These are phyloP conservation scores for Syzygium aqueum DNA, from an alignment of 345 rosid species.

Conservation along the genomic window DNA sequence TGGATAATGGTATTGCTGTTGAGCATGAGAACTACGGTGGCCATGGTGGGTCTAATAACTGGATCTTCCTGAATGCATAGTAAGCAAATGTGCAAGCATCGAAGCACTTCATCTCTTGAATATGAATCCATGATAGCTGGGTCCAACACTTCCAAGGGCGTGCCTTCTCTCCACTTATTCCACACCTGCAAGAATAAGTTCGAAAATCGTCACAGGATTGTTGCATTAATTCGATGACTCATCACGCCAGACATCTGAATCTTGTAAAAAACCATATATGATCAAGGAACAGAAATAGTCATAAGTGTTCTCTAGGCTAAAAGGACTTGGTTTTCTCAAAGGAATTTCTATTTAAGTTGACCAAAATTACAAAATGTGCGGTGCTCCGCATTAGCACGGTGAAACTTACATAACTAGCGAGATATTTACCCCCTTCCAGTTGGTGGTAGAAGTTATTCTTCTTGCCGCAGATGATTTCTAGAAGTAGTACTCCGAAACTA, in stretches of 20 bases:
- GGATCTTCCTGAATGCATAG: slow-evolving; percentile 21
- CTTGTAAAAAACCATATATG: neutral
- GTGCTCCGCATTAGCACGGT: neutral
- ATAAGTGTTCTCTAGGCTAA: too few species aligned
- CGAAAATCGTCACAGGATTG: neutral
- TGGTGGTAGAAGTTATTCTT: neutral
- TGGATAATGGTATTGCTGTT: slow-evolving; percentile 2
- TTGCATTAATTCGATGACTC: neutral
- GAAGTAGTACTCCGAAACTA: neutral
- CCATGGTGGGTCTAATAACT: slow-evolving; percentile 18
- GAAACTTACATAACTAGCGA: neutral
- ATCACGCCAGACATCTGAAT: neutral
- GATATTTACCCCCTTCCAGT: neutral
- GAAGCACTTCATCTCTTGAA: slow-evolving; percentile 12
- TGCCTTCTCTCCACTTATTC: slow-evolving; percentile 15
- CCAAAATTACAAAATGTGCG: neutral
- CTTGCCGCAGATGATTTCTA: neutral
- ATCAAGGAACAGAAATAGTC: too few species aligned
- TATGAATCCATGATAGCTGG: slow-evolving; percentile 2
- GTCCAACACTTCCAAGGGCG: slow-evolving; percentile 5
- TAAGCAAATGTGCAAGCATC: slow-evolving; percentile 18
- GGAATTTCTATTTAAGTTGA: neutral
- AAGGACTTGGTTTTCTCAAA: too few species aligned
- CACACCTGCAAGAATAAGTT: slow-evolving; percentile 12
- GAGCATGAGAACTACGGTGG: slow-evolving; percentile 10